phyloP scores from a whole-genome alignment of 805 yeast species.

The Lipomyces orientalis region DNA sequence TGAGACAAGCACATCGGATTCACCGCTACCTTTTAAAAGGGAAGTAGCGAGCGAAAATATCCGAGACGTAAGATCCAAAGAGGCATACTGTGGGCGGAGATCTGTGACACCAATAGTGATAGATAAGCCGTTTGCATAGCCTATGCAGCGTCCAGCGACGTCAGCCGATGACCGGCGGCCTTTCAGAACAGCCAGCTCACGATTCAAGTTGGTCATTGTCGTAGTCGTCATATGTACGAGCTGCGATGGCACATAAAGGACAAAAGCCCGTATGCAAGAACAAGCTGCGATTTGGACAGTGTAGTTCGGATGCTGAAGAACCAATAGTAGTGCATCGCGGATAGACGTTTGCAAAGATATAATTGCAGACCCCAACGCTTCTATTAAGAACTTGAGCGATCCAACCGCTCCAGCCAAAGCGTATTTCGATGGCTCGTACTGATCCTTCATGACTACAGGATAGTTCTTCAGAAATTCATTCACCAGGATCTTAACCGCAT shows the following conservation, averaged over 20 bases:
- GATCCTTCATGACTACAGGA: constrained; percentile 38
- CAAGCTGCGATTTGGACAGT: constrained; percentile 36
- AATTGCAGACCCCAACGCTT: constrained; percentile 43
- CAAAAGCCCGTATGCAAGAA: constrained; percentile 33
- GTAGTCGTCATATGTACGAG: constrained; percentile 36
- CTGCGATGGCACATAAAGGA: constrained; percentile 39
- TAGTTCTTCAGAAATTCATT: constrained; percentile 39
- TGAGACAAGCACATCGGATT: constrained; percentile 42
- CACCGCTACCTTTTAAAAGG: constrained; percentile 47
- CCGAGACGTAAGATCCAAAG: constrained; percentile 53
- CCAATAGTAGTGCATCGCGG: constrained; percentile 26
- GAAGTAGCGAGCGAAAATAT: constrained; percentile 54
- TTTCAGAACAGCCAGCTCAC: constrained; percentile 37
- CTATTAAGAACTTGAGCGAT: constrained; percentile 38
- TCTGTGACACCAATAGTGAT: constrained; percentile 41
- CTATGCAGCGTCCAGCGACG: constrained; percentile 37
- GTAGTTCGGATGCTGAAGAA: constrained; percentile 35
- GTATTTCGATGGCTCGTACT: constrained; percentile 37
- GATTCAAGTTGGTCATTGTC: constrained; percentile 36
- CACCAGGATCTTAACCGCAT: constrained; percentile 38
- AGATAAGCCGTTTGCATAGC: constrained; percentile 43
- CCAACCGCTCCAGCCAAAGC: constrained; percentile 38
- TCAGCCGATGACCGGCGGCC: constrained; percentile 31
- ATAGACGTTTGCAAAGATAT: constrained; percentile 34
- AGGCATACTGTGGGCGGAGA: constrained; percentile 48